phyloP scores from a whole-genome alignment of 1,284 basidiomycete species.

The Microbotryum silenes-acaulis region DNA sequence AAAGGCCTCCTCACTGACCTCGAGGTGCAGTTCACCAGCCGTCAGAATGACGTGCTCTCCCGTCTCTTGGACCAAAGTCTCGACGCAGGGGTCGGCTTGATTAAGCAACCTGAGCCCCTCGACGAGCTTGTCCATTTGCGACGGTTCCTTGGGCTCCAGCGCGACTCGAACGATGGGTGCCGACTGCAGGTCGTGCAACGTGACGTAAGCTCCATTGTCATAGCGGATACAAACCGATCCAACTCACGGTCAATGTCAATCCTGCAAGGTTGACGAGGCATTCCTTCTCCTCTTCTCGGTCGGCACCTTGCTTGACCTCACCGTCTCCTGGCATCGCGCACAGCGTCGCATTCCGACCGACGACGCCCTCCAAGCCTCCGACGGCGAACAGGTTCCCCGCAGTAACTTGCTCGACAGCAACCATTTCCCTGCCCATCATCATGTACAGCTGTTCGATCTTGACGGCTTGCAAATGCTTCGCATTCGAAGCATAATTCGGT shows the following conservation, averaged over 20 bases:
- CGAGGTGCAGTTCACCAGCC: conserved; percentile 92
- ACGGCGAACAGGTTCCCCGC: conserved; percentile 96
- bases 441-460: conserved; percentile 74
- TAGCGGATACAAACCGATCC: neutral
- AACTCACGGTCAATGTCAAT: conserved; percentile 59
- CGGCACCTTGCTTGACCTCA: conserved; percentile 40
- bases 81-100: conserved; percentile 94
- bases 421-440: conserved; percentile 96
- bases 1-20: conserved; percentile 49
- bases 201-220: neutral
- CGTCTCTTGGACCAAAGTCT: conserved; percentile 92
- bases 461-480: conserved; percentile 57
- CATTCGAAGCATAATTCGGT: conserved; percentile 62
- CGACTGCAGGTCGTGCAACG: conserved; percentile 45
- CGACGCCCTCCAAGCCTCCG: conserved; percentile 78
- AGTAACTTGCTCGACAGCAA: conserved; percentile 71
- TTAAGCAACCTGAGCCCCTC: conserved; percentile 80
- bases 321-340: conserved; percentile 50
- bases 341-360: conserved; percentile 83
- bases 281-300: conserved; percentile 43
- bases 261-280: conserved; percentile 76
- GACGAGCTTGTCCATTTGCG: conserved; percentile 88
- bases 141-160: conserved; percentile 73
- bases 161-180: conserved; percentile 94
- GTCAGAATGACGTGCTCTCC: conserved; percentile 96